These are phyloP conservation scores for Quillaja saponaria DNA, from an alignment of 306 rosid genomes.

Conservation along the genomic window DNA sequence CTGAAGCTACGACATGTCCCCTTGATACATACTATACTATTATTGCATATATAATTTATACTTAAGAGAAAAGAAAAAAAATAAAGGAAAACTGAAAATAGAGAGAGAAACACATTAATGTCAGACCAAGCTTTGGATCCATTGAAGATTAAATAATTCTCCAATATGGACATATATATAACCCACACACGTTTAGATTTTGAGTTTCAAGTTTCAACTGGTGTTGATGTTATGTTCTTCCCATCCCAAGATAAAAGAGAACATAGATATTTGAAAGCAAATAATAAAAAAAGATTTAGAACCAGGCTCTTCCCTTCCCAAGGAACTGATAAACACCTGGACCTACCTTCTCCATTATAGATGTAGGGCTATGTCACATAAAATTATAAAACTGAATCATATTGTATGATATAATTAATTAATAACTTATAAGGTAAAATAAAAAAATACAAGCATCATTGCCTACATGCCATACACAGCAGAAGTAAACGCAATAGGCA, in stretches of 20 bases:
- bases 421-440: neutral
- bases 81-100: constrained; percentile 22
- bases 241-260: constrained; percentile 21
- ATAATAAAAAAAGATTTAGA: neutral
- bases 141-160: constrained; percentile 29
- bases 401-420: neutral
- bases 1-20: constrained; percentile 57
- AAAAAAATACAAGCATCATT: neutral
- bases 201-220: too few species aligned
- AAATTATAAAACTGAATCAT: neutral
- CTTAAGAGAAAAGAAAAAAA: constrained; percentile 34
- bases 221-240: too few species aligned
- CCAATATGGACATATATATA: constrained; percentile 29
- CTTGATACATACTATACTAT: neutral
- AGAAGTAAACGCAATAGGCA: neutral
- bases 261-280: too few species aligned
- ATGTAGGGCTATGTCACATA: neutral
- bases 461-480: too few species aligned
- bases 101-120: constrained; percentile 19
- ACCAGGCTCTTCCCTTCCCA: constrained; percentile 37
- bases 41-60: constrained; percentile 5
- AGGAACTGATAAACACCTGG: constrained; percentile 37
- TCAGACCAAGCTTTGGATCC: constrained; percentile 39
- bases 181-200: too few species aligned
- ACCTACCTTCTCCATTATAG: constrained; percentile 25